phyloP scores from a whole-genome alignment of 805 yeast genomes.

The Nakazawaea wickerhamii region DNA sequence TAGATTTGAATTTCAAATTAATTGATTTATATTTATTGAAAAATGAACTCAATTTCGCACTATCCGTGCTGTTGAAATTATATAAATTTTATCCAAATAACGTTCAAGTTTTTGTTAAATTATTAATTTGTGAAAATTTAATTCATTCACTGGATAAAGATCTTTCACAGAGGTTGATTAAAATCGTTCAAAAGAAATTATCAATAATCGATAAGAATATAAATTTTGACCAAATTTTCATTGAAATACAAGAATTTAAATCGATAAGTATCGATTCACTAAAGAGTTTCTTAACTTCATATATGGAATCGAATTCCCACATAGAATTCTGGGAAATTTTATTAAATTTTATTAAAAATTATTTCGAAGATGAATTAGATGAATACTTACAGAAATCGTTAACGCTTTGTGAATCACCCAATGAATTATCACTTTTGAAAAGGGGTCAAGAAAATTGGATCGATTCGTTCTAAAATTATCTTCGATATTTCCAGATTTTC shows the following conservation, averaged over 20 bases:
- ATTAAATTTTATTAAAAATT: neutral
- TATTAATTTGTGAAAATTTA: conserved; percentile 37
- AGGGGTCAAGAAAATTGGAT: conserved; percentile 3
- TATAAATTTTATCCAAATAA: conserved; percentile 27
- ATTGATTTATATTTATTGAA: conserved; percentile 38
- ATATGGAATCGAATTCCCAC: conserved; percentile 14
- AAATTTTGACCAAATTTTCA: conserved; percentile 31
- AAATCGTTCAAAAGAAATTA: neutral
- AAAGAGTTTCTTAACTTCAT: conserved; percentile 23
- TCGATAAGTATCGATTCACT: conserved; percentile 18
- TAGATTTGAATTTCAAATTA: conserved; percentile 32
- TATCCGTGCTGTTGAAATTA: conserved; percentile 23
- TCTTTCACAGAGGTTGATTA: conserved; percentile 10
- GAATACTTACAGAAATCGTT: neutral
- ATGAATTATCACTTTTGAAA: neutral
- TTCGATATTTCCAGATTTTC: neutral
- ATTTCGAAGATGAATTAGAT: neutral
- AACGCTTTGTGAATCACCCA: neutral
- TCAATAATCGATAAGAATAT: conserved; percentile 16
- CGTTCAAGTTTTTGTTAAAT: conserved; percentile 34
- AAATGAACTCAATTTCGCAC: conserved; percentile 33
- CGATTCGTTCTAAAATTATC: conserved; percentile 1
- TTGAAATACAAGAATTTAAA: conserved; percentile 26
- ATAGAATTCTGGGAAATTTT: conserved; percentile 22
- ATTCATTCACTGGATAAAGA: conserved; percentile 16